Conservation (phyloP, 1,284 basidiomycete genomes). For the Papiliotrema nemorosa region DNA sequence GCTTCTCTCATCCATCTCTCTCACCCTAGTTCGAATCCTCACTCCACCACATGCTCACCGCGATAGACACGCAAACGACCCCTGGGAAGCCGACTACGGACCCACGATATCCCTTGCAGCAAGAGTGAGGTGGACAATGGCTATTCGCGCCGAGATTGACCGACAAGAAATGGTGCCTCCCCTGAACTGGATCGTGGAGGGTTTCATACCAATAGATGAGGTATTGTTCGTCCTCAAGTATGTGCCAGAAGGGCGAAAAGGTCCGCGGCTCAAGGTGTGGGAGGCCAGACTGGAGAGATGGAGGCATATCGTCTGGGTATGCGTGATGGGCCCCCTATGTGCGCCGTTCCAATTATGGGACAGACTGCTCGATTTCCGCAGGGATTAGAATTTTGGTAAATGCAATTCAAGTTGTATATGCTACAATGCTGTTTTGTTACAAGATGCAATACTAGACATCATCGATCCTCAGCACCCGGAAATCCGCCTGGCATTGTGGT, state of each 20-base stretch:
- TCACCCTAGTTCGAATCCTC: constrained; percentile 12
- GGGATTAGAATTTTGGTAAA: neutral
- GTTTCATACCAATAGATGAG: neutral
- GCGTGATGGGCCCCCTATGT: constrained; percentile 2
- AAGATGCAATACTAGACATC: neutral
- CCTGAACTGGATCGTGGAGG: neutral
- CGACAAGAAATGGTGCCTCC: neutral
- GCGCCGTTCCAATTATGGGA: neutral
- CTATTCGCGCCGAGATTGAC: neutral
- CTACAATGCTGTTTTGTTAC: neutral
- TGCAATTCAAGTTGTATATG: neutral
- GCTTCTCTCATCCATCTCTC: constrained; percentile 12
- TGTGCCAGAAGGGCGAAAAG: neutral
- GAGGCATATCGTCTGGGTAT: neutral
- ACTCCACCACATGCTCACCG: neutral
- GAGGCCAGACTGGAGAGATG: neutral
- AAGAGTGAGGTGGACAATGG: neutral
- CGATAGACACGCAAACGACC: neutral
- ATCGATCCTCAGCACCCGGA: constrained; percentile 14
- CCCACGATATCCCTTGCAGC: neutral
- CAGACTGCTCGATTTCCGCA: neutral
- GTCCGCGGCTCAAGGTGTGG: neutral
- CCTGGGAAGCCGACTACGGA: neutral
- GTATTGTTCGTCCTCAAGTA: neutral
- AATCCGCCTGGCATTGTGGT: constrained; percentile 33